Conservation (phyloP, 768 basidiomycete genomes). For the Termitomyces sp. region DNA sequence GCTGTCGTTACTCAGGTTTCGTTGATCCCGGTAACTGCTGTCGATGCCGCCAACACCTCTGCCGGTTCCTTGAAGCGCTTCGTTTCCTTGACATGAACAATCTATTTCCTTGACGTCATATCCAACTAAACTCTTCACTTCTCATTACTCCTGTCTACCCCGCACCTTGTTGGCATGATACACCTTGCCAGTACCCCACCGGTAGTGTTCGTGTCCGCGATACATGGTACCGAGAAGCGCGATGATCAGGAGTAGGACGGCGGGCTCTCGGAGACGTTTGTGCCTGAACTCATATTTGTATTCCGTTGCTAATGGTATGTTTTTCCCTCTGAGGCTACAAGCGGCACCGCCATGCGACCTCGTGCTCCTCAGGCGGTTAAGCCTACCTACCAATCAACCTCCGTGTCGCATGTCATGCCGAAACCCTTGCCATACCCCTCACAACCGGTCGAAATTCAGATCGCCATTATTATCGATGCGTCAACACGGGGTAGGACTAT, state of each 20-base stretch:
- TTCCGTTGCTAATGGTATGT: no score
- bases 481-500: neutral
- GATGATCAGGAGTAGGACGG: neutral
- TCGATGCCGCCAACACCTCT: no score
- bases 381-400: neutral
- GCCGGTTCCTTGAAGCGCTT: no score
- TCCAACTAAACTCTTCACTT: no score
- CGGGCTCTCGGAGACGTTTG: conserved; percentile 2
- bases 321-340: neutral
- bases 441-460: neutral
- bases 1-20: no score
- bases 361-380: neutral
- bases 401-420: neutral
- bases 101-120: no score
- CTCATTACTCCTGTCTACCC: no score
- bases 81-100: no score
- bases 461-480: neutral
- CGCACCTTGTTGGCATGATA: no score
- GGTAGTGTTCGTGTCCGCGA: neutral
- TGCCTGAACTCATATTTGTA: conserved; percentile 5
- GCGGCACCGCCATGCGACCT: neutral
- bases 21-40: no score
- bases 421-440: neutral
- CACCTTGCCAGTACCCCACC: no score
- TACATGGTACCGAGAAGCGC: neutral